Percentiles rank a stretch among this genome's conserved stretches.
Conservation (phyloP, 1,284 basidiomycete genomes). For the Rugosomyces carneus region DNA sequence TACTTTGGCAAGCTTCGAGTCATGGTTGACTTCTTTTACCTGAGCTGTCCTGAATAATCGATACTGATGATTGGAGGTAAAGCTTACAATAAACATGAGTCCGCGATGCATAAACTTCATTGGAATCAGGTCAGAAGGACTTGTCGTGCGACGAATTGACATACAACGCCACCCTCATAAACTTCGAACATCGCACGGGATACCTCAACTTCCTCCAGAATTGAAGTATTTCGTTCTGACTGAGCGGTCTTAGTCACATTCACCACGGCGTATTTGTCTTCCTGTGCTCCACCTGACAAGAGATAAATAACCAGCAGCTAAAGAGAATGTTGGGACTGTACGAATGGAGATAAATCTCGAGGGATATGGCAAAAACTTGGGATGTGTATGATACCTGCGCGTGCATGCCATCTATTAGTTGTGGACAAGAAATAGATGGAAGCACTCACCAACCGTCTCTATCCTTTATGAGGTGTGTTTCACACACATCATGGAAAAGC, state of each 20-base stretch:
- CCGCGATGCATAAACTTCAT: slow-evolving; percentile 79
- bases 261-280: slow-evolving; percentile 75
- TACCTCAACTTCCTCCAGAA: slow-evolving; percentile 84
- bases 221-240: slow-evolving; percentile 30
- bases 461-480: slow-evolving; percentile 51
- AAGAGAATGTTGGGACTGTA: slow-evolving; percentile 18
- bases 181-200: slow-evolving; percentile 84
- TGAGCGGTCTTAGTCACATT: slow-evolving; percentile 48
- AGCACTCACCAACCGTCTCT: slow-evolving; percentile 61
- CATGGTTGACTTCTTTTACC: slow-evolving; percentile 81
- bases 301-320: slow-evolving; percentile 3
- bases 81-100: slow-evolving; percentile 63
- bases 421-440: not conserved
- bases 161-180: slow-evolving; percentile 72
- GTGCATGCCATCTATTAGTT: not conserved
- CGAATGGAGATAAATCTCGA: slow-evolving; percentile 72
- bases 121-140: not conserved
- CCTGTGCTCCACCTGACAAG: slow-evolving; percentile 52
- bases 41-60: slow-evolving; percentile 22
- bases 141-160: slow-evolving; percentile 18
- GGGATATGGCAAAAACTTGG: slow-evolving; percentile 75
- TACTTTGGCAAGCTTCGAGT: slow-evolving; percentile 68
- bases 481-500: slow-evolving; percentile 49
- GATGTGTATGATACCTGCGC: slow-evolving; percentile 72
- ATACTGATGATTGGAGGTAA: not conserved